Percentiles rank a stretch among this genome's conserved stretches.
Conservation (phyloP, 169 alveolate species). For the Cryptosporidium parvum region DNA sequence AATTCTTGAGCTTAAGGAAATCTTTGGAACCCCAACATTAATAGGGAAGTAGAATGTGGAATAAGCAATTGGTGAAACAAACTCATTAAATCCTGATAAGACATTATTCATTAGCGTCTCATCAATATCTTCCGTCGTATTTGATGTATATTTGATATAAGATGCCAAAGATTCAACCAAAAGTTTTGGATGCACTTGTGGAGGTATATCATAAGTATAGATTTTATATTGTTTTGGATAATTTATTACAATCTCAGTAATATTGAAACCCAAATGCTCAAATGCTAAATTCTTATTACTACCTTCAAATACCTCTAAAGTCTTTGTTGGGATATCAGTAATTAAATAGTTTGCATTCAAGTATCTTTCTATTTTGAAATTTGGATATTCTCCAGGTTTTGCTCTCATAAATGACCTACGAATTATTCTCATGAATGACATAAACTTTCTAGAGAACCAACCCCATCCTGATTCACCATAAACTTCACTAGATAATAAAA, state of each 20-base stretch:
- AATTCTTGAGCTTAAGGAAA: slow-evolving; percentile 10
- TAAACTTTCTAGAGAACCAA: slow-evolving; percentile 17
- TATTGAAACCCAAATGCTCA: slow-evolving; percentile 11
- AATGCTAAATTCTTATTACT: not conserved
- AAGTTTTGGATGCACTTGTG: slow-evolving; percentile 29
- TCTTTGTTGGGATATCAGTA: slow-evolving; percentile 13
- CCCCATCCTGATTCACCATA: slow-evolving; percentile 54
- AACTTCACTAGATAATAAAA: slow-evolving; percentile 29
- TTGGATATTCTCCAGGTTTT: slow-evolving; percentile 38
- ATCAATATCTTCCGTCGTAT: slow-evolving; percentile 39
- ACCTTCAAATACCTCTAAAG: not conserved
- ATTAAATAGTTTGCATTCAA: slow-evolving; percentile 28
- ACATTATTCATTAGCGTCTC: slow-evolving; percentile 36
- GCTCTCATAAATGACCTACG: slow-evolving; percentile 18
- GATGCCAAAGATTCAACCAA: slow-evolving; percentile 35
- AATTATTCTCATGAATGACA: slow-evolving; percentile 32
- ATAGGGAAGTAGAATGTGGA: slow-evolving; percentile 38
- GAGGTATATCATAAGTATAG: slow-evolving; percentile 49
- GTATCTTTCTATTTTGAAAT: slow-evolving; percentile 1
- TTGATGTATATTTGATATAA: slow-evolving; percentile 41
- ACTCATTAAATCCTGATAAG: slow-evolving; percentile 19
- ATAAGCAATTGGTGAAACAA: slow-evolving; percentile 58
- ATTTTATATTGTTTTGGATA: slow-evolving; percentile 39
- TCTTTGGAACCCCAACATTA: slow-evolving; percentile 26
- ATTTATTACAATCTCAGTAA: slow-evolving; percentile 18